phyloP scores from a whole-genome alignment of 306 rosid genomes.

The Quercus bicolor region DNA sequence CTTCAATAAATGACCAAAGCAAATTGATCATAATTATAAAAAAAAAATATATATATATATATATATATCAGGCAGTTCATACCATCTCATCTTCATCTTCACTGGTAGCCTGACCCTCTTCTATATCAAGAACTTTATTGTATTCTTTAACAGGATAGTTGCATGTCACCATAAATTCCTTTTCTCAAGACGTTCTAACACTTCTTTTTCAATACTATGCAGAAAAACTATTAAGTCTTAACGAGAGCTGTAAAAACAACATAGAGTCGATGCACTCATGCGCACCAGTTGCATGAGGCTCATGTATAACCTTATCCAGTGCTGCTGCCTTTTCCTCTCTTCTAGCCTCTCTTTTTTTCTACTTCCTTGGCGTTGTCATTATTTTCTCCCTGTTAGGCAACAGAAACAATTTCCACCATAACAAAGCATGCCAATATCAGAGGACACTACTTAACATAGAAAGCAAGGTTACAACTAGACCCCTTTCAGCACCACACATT shows the following conservation, averaged over 20 bases:
- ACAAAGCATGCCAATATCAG: neutral
- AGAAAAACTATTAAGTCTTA: constrained; percentile 17
- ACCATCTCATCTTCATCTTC: constrained; percentile 70
- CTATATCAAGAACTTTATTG: constrained; percentile 46
- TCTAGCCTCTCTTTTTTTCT: constrained; percentile 79
- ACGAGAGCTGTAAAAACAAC: constrained; percentile 15
- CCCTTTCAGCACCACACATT: neutral
- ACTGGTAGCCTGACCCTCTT: constrained; percentile 26
- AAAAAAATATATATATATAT: neutral
- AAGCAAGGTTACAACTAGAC: neutral
- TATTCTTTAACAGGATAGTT: constrained; percentile 53
- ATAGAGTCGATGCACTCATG: neutral
- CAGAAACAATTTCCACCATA: neutral
- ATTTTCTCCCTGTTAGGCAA: constrained; percentile 68
- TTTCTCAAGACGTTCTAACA: constrained; percentile 62
- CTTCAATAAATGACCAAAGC: neutral
- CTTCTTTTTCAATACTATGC: constrained; percentile 72
- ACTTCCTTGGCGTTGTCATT: constrained; percentile 77
- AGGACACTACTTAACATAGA: neutral
- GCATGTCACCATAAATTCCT: constrained; percentile 50
- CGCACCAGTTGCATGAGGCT: constrained; percentile 1
- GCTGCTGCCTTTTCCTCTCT: constrained; percentile 76
- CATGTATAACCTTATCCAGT: constrained; percentile 56
- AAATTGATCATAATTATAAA: neutral
- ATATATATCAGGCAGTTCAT: neutral